Evolutionary conservation across 768 basidiomycete genomes (phyloP), one percentile per base, ranked within the genome.

Genomic region (Tricholoma flavovirens): DNA sequence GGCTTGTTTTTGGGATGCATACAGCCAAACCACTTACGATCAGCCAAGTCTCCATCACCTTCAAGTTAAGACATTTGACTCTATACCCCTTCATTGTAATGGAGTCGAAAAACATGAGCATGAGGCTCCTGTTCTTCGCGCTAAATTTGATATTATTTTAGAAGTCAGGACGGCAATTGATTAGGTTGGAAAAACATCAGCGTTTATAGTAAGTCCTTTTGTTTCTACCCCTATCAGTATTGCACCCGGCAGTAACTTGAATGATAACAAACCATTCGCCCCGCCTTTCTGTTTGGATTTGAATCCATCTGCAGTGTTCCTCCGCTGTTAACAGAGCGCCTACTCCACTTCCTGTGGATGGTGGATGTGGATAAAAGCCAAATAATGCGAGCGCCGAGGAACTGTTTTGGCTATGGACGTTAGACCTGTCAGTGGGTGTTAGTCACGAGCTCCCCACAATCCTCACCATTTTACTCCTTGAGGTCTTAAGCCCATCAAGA

Each of bases 1-100:
- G 79, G 84, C 87, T 3, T 88, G 87, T 60, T 87, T 87, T 3
- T 88, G 87, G 86, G 89, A 88, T 65, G 86, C 87, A 43, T 88
- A 88, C 64, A 87, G 87, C 65, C 86, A 88, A 67, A 89, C 86
- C 1, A n/a, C n/a, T n/a, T n/a, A 86, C 90, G 88, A 90, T 90
- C 57, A 86, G 82, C 66, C 86, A 90, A 60, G 87, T 90, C 24
- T 86, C 86, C 84, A 36, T 68, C 83, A 53, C 81, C 83, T 86
- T 86, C 84, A 66, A 35, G 73, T 66, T 19, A n/a, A 15, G n/a
- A 56, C 43, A 7, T 19, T 51, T 22, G 45, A 26, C 24, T 26
- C 5, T 8, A 17, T 26, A 10, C 17, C 22, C 9, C 29, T 49
- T n/a, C 24, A 26, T 38, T 36, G 10, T 40, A 24, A 56, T 40